Base-by-base conservation (phyloP, 2,329 filamentous ascomycete species). In the Penicillium sp. region DNA sequence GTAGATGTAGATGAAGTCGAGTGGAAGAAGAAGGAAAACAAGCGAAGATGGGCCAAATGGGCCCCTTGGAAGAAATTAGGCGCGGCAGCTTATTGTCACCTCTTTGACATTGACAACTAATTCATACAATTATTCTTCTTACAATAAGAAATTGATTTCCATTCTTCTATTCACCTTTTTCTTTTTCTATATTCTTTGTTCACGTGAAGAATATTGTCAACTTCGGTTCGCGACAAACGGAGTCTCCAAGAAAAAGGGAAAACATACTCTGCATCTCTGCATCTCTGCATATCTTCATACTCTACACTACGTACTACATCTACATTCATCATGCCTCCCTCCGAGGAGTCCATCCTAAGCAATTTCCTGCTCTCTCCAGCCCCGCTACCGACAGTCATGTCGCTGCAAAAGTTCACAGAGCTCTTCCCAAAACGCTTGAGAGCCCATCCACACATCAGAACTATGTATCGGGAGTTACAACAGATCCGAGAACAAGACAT, bases 281-380 rank as follows among this genome's bases (percentile, higher is more conserved):
- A 19, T 19, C 13, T 21, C 17, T 17, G 7, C 22, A 41, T 29
- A 29, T 29, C 12, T 29, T 7, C 22, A 24, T 26, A 26, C 0
- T 19, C 12, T 8, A 9, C 17, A 22, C 26, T 28, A 40, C 17
- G 17, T 19, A 19, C 24, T 28, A 40, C 24, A 40, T 26, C 13
- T 37, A 38, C 21, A 37, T 31, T 43, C 47, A 73, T 55, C 53
- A 88, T 89, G 84, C 74, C 86, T 3, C 83, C 85, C 8, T 84
- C 82, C 39, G 89, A 95, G 72, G 75, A 80, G 49, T 78, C 81
- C 26, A 86, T 95, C 56, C 78, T 95, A 45, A 77, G 77, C 61
- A 84, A 85, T 68, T 94, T 91, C 66, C 80, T 95, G 51, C 78
- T 94, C 32, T 77, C 84, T 28, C 86, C 88, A 12, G 83, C 88